Conservation (phyloP, 225 moss, liverwort and hornwort species). For the Physcomitrellopsis africana region DNA sequence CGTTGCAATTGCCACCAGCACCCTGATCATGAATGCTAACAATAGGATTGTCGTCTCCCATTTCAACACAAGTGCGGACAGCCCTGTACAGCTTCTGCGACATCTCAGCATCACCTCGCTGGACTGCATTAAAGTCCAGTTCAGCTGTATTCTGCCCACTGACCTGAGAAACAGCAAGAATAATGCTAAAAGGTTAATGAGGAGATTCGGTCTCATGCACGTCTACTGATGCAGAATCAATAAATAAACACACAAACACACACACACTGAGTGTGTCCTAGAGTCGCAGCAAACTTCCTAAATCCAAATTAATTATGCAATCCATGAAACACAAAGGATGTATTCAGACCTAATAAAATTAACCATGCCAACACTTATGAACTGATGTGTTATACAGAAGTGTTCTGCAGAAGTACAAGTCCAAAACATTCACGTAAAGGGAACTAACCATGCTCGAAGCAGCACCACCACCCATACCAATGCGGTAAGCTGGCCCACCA, state of each 20-base stretch:
- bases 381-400: background rate
- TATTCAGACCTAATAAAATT: background rate
- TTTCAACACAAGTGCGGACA: slow-evolving; percentile 96
- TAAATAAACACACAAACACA: background rate
- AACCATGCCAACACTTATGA: background rate
- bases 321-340: background rate
- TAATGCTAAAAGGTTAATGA: slow-evolving; percentile 21
- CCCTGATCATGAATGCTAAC: slow-evolving; percentile 99
- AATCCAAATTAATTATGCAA: slow-evolving; percentile 7
- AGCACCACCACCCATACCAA: slow-evolving; percentile 99
- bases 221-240: background rate
- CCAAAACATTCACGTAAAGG: slow-evolving; percentile 1
- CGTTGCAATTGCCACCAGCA: slow-evolving; percentile 98
- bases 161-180: slow-evolving; percentile 53
- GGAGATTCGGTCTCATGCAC: background rate
- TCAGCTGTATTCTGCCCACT: slow-evolving; percentile 97
- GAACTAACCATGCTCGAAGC: slow-evolving; percentile 96
- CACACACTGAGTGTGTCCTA: background rate
- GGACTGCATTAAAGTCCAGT: slow-evolving; percentile 98
- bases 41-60: slow-evolving; percentile 92
- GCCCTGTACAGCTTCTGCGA: slow-evolving; percentile 96
- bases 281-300: slow-evolving; percentile 3
- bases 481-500: slow-evolving; percentile 95
- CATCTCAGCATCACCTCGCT: slow-evolving; percentile 99
- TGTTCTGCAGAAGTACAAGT: slow-evolving; percentile 12